phyloP scores from a whole-genome alignment of 1,284 basidiomycete species.

The Sutorius eximius region DNA sequence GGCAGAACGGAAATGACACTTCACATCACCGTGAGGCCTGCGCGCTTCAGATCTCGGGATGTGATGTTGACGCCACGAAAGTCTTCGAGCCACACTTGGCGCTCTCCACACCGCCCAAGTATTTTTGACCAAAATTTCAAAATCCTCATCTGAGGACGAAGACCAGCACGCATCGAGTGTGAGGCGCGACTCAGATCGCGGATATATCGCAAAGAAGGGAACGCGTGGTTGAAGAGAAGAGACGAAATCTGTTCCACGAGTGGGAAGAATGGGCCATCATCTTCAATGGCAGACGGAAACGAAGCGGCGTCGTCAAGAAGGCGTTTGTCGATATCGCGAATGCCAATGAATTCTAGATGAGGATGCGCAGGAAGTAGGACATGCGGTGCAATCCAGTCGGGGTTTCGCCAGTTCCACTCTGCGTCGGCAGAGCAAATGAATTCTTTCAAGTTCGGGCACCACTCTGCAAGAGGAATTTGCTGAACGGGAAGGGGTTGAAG shows the following conservation, averaged over 20 bases:
- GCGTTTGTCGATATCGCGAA: slow-evolving; percentile 67
- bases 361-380: slow-evolving; percentile 64
- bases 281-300: slow-evolving; percentile 33
- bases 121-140: slow-evolving; percentile 38
- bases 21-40: slow-evolving; percentile 27
- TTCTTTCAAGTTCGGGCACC: slow-evolving; percentile 64
- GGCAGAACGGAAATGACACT: not conserved
- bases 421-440: slow-evolving; percentile 74
- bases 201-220: slow-evolving; percentile 60
- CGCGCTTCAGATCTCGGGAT: slow-evolving; percentile 32
- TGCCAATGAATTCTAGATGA: slow-evolving; percentile 62
- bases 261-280: slow-evolving; percentile 58
- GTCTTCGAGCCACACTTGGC: slow-evolving; percentile 34
- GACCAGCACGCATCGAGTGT: slow-evolving; percentile 32
- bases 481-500: slow-evolving; percentile 39
- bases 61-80: slow-evolving; percentile 35
- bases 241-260: slow-evolving; percentile 63
- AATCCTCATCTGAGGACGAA: slow-evolving; percentile 27
- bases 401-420: slow-evolving; percentile 75
- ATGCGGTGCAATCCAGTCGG: slow-evolving; percentile 79
- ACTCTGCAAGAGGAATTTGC: slow-evolving; percentile 52
- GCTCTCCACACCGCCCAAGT: slow-evolving; percentile 33
- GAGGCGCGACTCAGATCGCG: slow-evolving; percentile 51
- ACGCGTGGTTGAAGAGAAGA: slow-evolving; percentile 56
- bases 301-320: slow-evolving; percentile 43